Evolutionary conservation across 495 filamentous ascomycete species (phyloP).

Genomic region (Lindgomyces ingoldianus): DNA sequence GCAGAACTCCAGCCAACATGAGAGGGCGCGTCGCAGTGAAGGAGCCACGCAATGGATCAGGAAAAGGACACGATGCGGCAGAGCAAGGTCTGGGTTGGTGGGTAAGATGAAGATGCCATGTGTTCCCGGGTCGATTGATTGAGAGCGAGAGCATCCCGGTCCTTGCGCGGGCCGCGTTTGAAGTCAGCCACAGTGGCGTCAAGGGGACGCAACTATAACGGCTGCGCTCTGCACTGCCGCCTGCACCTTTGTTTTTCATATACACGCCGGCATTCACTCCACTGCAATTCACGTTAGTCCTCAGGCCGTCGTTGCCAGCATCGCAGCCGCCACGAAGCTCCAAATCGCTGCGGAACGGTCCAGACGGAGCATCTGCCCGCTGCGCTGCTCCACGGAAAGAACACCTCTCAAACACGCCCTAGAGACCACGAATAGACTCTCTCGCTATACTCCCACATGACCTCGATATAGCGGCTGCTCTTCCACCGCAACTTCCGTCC

Average conservation of each 20-base stretch:
- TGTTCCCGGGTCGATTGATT: conserved; percentile 18
- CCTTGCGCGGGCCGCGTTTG: background rate
- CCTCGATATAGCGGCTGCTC: background rate
- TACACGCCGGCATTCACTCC: no score
- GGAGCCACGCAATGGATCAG: conserved; percentile 23
- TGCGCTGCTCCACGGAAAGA: background rate
- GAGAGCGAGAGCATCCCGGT: conserved; percentile 6
- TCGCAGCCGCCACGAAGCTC: no score
- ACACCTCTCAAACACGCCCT: background rate
- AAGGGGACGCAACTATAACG: background rate
- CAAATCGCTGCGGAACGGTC: background rate
- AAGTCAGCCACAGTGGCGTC: conserved; percentile 1
- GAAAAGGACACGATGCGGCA: conserved; percentile 25
- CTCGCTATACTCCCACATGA: conserved; percentile 12
- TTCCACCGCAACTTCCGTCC: background rate
- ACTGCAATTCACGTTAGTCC: no score
- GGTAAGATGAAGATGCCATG: conserved; percentile 20
- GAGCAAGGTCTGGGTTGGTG: conserved; percentile 1
- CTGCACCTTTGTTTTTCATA: background rate
- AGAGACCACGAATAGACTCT: background rate
- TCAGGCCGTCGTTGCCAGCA: no score
- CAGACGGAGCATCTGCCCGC: background rate
- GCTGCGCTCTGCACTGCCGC: background rate
- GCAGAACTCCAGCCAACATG: conserved; percentile 1
- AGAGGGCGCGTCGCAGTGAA: background rate